Evolutionary conservation across 2,329 filamentous ascomycete genomes (phyloP), one percentile per base, ranked within the genome.

Genomic region (Xylaria sp.): DNA sequence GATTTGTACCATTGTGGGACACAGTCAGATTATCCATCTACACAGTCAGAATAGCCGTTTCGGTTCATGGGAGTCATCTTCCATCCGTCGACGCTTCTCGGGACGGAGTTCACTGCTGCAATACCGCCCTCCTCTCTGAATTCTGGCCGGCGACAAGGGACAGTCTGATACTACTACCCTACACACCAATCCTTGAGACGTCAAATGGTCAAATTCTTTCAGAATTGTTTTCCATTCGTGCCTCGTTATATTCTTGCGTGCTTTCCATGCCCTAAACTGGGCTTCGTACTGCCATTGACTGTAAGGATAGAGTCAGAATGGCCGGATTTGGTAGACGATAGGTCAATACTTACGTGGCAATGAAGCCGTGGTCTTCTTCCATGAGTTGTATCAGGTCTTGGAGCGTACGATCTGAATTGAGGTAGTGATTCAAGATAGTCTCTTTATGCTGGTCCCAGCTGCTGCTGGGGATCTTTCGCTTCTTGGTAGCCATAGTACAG

Each of bases 201-300:
- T 13, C 5, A 58, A 18, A 16, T 16, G 4, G 16, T 60, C 55
- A 44, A 60, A 44, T 8, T 45, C 49, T 18, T 53, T 17, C n/a
- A 60, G 26, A 11, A 56, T 34, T 2, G 19, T n/a, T 26, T 57
- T 41, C 57, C 57, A 60, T 41, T 60, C 55, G 2, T 51, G 37
- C 2, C n/a, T 39, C 43, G 49, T 56, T 5, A 60, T 13, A 9
- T 60, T 54, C 44, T 60, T 60, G 20, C 54, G 57, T 16, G 50
- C 55, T 0, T 53, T 48, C 57, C 57, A 60, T 8, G 4, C n/a
- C 37, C 39, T 54, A 2, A 58, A 24, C 41, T 60, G 57, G 9
- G 54, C 47, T 20, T 60, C 55, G 16, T 41, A 60, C 17, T 60
- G 57, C 4, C 54, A 57, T 16, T 22, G 11, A 38, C 55, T 58